These are phyloP conservation scores for Starmerella riodocensis DNA, from an alignment of 805 yeast species.

Conservation along the genomic window DNA sequence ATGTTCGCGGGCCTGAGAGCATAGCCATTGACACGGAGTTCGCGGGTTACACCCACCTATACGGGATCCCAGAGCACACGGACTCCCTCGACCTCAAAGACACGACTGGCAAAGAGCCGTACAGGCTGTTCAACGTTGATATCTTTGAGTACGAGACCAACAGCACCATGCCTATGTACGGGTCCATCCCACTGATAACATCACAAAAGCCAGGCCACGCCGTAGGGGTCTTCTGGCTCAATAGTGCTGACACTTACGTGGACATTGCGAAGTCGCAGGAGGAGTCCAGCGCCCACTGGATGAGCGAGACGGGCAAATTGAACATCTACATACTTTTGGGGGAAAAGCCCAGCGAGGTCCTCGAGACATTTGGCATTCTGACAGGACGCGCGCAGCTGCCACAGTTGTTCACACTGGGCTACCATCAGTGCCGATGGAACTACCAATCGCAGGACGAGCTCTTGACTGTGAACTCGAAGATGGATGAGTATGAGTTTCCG, in stretches of 20 bases:
- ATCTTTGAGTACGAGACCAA: slow-evolving; percentile 84
- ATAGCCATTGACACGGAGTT: slow-evolving; percentile 68
- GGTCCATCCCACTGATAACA: slow-evolving; percentile 78
- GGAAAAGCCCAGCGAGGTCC: slow-evolving; percentile 41
- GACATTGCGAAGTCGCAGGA: slow-evolving; percentile 39
- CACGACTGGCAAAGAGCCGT: slow-evolving; percentile 55
- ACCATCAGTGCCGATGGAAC: slow-evolving; percentile 97
- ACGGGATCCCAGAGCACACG: slow-evolving; percentile 97
- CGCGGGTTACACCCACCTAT: slow-evolving; percentile 47
- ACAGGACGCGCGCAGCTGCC: slow-evolving; percentile 71
- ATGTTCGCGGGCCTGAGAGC: slow-evolving; percentile 68
- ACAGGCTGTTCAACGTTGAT: slow-evolving; percentile 82
- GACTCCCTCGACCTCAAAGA: slow-evolving; percentile 62
- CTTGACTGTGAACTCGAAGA: slow-evolving; percentile 47
- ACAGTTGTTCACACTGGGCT: slow-evolving; percentile 64
- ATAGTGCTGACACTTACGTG: slow-evolving; percentile 83
- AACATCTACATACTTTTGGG: slow-evolving; percentile 64
- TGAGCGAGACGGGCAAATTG: slow-evolving; percentile 75
- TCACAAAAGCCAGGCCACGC: slow-evolving; percentile 41
- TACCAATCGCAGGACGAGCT: slow-evolving; percentile 83
- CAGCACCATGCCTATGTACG: slow-evolving; percentile 84
- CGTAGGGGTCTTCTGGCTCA: slow-evolving; percentile 80
- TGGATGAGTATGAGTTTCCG: slow-evolving; percentile 67
- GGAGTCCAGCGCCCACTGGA: slow-evolving; percentile 56
- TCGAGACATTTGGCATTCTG: slow-evolving; percentile 47